phyloP scores from a whole-genome alignment of 176 grass and related monocot species.

The Hyparrhenia diplandra region DNA sequence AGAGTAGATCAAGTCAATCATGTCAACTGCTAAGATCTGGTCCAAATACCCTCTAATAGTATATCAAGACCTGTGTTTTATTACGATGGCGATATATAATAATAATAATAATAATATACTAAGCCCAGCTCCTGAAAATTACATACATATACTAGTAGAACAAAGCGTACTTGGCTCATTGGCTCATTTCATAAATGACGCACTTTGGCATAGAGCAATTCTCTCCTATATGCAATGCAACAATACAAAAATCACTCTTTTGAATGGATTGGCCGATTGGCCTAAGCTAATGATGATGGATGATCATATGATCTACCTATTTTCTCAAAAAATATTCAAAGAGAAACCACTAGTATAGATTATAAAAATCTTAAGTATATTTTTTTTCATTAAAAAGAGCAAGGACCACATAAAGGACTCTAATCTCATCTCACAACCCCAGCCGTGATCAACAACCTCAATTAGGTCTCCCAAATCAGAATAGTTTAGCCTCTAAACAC shows the following conservation, averaged over 20 bases:
- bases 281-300: conserved; percentile 13
- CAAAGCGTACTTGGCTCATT: neutral
- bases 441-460: conserved; percentile 48
- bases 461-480: conserved; percentile 15
- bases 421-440: conserved; percentile 2
- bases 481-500: conserved; percentile 20
- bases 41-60: neutral
- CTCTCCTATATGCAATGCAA: neutral
- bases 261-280: neutral
- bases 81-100: neutral
- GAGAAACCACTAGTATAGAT: conserved; percentile 12
- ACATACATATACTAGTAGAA: neutral
- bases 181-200: neutral
- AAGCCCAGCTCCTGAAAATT: neutral
- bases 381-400: too few species aligned
- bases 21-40: neutral
- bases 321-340: neutral
- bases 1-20: neutral
- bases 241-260: conserved; percentile 12
- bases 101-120: neutral
- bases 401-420: conserved; percentile 24
- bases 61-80: neutral
- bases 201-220: neutral
- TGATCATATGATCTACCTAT: conserved; percentile 19
- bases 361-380: neutral